Evolutionary conservation across 2,329 filamentous ascomycete species (phyloP), one percentile per base, ranked within the genome.

Genomic region (Penicillium hordei): DNA sequence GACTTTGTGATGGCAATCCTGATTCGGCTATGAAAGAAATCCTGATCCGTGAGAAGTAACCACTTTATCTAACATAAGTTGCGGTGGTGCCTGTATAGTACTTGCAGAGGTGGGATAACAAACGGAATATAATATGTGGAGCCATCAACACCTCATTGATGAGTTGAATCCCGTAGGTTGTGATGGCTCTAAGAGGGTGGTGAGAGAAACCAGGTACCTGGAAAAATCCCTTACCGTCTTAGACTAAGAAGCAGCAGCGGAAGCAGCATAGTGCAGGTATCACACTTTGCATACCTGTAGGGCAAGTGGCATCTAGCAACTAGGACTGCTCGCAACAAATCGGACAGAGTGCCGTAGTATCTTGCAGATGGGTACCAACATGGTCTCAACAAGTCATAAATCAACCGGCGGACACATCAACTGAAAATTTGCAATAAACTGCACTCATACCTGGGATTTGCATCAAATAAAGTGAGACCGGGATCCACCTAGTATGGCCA

Each of bases 211-310:
- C 61, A 94, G 78, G 75, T 91, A 96, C 76, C 91, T 93, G 65
- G 85, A 89, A 64, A 94, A 78, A 40, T 87, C 84, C 58, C 80
- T 78, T 64, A 85, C 82, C 67, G 91, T 87, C 64, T 82, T 79
- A 57, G 83, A 74, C 58, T 90, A 94, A 57, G 83, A 82, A 33
- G 5, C 31, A 33, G 12, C 5, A 3, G 21, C 21, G 3, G 21
- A n/a, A 67, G 85, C 81, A 71, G 93, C 80, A 78, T 91, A 84
- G 68, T 83, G 82, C 71, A 92, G 76, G 69, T 93, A 88, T 91
- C 91, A 96, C 77, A 84, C 82, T 83, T 92, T 95, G 21, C 90
- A 93, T 81, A 86, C 89, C 91, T 96, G 60, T 68, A 60, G 53
- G 19, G 9, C 4, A 5, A 57, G 48, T 56, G 54, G 49, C 58